These are phyloP conservation scores for Orbilia brochopaga DNA, from an alignment of 2,329 filamentous ascomycete genomes.

Conservation along the genomic window DNA sequence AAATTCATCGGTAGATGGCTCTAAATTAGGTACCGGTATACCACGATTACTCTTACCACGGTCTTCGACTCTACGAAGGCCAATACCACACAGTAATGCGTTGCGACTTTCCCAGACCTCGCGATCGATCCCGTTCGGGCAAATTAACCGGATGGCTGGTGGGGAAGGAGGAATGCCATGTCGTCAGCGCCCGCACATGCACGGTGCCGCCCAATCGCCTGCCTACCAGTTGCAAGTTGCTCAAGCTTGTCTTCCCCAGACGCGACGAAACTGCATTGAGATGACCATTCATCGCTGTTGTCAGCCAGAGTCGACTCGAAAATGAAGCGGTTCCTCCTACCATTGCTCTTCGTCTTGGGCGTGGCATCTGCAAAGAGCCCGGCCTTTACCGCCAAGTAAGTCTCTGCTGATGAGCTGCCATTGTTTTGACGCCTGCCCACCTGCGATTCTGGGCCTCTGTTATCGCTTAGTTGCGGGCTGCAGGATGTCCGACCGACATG, in stretches of 20 bases:
- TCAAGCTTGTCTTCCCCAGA: neutral
- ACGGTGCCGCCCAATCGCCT: conserved; percentile 6
- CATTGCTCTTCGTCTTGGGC: conserved; percentile 4
- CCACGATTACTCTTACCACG: neutral
- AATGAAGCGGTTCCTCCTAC: conserved; percentile 31
- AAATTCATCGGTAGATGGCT: no score
- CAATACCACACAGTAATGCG: no score
- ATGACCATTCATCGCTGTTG: neutral
- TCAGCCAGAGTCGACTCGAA: neutral
- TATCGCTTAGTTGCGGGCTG: conserved; percentile 8
- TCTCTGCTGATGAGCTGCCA: conserved; percentile 15
- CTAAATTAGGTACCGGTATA: no score
- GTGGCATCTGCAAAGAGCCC: conserved; percentile 9
- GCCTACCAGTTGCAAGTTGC: neutral
- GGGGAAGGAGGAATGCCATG: conserved; percentile 13
- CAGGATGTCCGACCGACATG: no score
- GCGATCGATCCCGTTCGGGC: conserved; percentile 11
- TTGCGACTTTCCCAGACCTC: neutral
- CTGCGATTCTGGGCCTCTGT: conserved; percentile 9
- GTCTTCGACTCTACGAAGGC: neutral
- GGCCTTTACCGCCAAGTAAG: conserved; percentile 33
- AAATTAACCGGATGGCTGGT: conserved; percentile 44
- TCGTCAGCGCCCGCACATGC: conserved; percentile 23
- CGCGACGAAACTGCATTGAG: conserved; percentile 7
- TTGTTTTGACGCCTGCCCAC: conserved; percentile 6